These are phyloP conservation scores for Actinomucor elegans DNA, from an alignment of 371 early-diverging fungal genomes.

Conservation along the genomic window DNA sequence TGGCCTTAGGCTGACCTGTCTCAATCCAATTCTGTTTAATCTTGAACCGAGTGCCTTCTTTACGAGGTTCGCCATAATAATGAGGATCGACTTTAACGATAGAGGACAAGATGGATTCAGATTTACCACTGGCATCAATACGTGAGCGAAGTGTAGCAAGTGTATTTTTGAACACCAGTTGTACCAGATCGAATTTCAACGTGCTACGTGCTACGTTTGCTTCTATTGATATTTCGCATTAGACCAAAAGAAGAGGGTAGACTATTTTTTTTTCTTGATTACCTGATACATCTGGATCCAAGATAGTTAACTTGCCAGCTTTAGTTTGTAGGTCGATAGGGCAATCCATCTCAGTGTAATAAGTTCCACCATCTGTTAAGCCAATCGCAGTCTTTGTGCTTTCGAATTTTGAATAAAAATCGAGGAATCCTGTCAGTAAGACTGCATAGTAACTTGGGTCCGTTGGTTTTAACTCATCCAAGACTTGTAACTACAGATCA, in stretches of 20 bases:
- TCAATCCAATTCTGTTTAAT: background rate
- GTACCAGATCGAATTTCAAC: constrained; percentile 1
- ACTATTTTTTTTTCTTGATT: no score
- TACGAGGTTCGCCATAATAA: constrained; percentile 5
- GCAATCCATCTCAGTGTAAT: background rate
- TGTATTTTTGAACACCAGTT: background rate
- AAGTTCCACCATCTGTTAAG: constrained; percentile 2
- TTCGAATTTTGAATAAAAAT: constrained; percentile 18
- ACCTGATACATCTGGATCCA: constrained; percentile 25
- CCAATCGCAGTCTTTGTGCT: constrained; percentile 1
- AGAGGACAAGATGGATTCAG: constrained; percentile 14
- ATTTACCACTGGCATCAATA: background rate
- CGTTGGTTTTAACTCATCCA: background rate
- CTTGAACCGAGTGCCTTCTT: constrained; percentile 11
- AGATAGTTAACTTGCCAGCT: constrained; percentile 7
- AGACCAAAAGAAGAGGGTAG: no score
- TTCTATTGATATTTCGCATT: no score
- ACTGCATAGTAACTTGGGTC: constrained; percentile 9
- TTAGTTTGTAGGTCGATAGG: background rate
- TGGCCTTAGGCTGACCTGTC: background rate
- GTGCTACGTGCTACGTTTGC: constrained; percentile 21
- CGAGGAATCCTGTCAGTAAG: constrained; percentile 16
- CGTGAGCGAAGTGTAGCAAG: background rate
- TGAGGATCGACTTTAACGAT: constrained; percentile 14
- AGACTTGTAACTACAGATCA: constrained; percentile 7